Evolutionary conservation across 352 stramenopile genomes (phyloP).

Genomic region (Pythium coloratum): DNA sequence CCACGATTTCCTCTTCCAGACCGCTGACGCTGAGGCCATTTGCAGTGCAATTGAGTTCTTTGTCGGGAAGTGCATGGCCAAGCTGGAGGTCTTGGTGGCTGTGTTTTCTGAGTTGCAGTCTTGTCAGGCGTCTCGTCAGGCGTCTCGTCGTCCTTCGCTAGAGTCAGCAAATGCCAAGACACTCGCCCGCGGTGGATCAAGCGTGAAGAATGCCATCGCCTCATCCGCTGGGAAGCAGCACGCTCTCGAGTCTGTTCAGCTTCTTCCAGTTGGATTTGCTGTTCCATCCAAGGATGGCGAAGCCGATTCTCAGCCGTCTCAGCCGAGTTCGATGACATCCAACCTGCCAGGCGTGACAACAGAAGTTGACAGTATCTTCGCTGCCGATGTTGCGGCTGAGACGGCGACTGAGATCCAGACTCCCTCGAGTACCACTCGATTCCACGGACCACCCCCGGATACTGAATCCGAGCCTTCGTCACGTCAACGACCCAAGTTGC

Average conservation of each 20-base stretch:
- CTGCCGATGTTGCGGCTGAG: not conserved
- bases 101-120: constrained; percentile 10
- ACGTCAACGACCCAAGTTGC: not conserved
- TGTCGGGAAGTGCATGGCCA: constrained; percentile 77
- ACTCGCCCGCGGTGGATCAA: not conserved
- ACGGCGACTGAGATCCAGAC: not conserved
- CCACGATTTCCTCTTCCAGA: constrained; percentile 63
- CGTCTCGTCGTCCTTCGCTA: constrained; percentile 14
- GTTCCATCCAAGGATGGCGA: not conserved
- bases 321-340: not conserved
- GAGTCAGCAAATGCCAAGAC: constrained; percentile 2
- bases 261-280: constrained; percentile 7
- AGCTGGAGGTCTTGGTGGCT: constrained; percentile 48
- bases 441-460: not conserved
- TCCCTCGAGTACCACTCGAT: not conserved
- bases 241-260: not conserved
- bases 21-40: constrained; percentile 45
- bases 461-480: not conserved
- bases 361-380: not conserved
- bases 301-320: not conserved
- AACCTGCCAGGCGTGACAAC: not conserved
- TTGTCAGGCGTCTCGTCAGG: constrained; percentile 9
- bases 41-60: constrained; percentile 80
- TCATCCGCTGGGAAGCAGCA: constrained; percentile 1
- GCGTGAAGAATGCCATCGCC: not conserved